Conservation (phyloP, 768 basidiomycete genomes). For the Pleurotus tuber-regium region DNA sequence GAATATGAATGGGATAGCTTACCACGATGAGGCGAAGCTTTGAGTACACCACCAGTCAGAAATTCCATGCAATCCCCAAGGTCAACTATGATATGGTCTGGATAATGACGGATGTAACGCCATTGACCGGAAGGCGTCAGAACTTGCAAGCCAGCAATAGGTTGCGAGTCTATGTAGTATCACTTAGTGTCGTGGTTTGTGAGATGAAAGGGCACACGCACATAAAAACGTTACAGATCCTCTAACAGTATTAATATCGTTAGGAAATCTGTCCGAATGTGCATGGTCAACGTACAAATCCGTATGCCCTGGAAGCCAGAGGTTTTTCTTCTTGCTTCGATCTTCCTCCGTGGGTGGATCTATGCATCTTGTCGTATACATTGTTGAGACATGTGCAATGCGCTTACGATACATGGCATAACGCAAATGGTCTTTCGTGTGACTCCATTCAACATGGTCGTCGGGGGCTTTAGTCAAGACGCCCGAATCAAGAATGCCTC, state of each 20-base stretch:
- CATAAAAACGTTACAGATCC: constrained; percentile 7
- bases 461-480: constrained; percentile 5
- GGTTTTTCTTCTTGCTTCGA: constrained; percentile 14
- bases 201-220: background rate
- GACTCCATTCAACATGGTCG: constrained; percentile 15
- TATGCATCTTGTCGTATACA: too few species aligned
- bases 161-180: constrained; percentile 14
- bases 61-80: constrained; percentile 17
- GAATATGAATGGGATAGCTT: background rate
- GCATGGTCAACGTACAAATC: constrained; percentile 13
- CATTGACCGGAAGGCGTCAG: constrained; percentile 11
- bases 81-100: constrained; percentile 15
- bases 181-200: background rate
- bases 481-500: constrained; percentile 4
- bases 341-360: constrained; percentile 16
- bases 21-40: constrained; percentile 18
- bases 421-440: constrained; percentile 16
- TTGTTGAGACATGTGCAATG: too few species aligned
- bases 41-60: constrained; percentile 16
- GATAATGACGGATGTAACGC: constrained; percentile 16
- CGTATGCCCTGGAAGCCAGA: constrained; percentile 17
- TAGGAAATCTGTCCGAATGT: too few species aligned
- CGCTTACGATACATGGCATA: constrained; percentile 18
- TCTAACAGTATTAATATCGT: background rate
- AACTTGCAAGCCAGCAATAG: constrained; percentile 16